phyloP scores from a whole-genome alignment of 139 green algal genomes.

The Coelastrella sp. region DNA sequence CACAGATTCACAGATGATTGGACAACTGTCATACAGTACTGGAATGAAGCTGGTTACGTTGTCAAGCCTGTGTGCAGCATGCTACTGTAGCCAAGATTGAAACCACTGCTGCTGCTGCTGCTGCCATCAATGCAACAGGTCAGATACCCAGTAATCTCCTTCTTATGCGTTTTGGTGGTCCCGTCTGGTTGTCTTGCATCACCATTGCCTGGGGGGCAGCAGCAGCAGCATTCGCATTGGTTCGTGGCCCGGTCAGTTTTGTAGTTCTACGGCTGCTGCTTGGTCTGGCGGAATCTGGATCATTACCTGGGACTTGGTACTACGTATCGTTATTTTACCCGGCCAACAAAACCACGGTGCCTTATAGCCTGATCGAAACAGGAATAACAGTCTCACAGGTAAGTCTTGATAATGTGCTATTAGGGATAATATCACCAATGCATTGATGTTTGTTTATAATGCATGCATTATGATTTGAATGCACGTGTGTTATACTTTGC shows the following conservation, averaged over 20 bases:
- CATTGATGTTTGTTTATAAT: too few relatives aligned
- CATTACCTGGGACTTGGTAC: conserved; percentile 66
- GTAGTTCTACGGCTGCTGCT: conserved; percentile 43
- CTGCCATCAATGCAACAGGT: too few relatives aligned
- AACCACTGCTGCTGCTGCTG: too few relatives aligned
- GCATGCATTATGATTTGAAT: too few relatives aligned
- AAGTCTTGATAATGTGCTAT: too few relatives aligned
- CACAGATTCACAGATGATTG: too few relatives aligned
- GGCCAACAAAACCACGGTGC: conserved; percentile 39
- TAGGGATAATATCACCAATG: too few relatives aligned
- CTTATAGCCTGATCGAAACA: conserved; percentile 46
- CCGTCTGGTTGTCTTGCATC: conserved; percentile 65
- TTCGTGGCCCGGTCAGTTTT: conserved; percentile 53
- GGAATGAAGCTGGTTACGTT: too few relatives aligned
- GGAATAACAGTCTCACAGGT: conserved; percentile 51
- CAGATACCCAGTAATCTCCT: conserved; percentile 68
- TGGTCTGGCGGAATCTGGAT: conserved; percentile 49
- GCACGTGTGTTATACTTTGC: too few relatives aligned
- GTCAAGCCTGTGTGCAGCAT: too few relatives aligned
- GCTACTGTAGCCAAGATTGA: too few relatives aligned
- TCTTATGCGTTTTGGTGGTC: conserved; percentile 58
- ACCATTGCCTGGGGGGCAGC: conserved; percentile 69
- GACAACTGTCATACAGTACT: too few relatives aligned
- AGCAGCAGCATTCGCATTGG: conserved; percentile 60
- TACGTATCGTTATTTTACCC: conserved; percentile 45